phyloP scores from a whole-genome alignment of 2,329 filamentous ascomycete species.

The Tolypocladium ophioglossoides region DNA sequence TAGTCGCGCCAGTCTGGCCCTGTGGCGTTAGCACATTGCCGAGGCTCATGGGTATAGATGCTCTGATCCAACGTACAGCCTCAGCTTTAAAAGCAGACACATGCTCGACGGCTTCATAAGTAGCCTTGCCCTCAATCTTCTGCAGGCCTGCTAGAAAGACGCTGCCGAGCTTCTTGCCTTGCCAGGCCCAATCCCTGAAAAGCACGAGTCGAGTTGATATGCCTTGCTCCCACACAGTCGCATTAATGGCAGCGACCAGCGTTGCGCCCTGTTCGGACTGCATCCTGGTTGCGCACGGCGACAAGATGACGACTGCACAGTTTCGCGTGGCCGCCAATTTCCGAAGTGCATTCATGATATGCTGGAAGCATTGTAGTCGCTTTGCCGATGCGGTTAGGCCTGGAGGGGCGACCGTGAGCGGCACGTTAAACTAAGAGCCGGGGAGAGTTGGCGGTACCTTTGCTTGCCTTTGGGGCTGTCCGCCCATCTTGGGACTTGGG shows the following conservation, averaged over 20 bases:
- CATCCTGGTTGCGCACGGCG: slow-evolving; percentile 75
- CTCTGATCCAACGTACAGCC: slow-evolving; percentile 23
- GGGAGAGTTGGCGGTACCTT: slow-evolving; percentile 18
- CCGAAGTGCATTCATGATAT: slow-evolving; percentile 58
- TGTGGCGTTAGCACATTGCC: slow-evolving; percentile 12
- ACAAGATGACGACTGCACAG: slow-evolving; percentile 64
- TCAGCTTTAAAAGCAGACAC: slow-evolving; percentile 39
- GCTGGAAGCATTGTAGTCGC: slow-evolving; percentile 43
- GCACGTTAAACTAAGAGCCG: not conserved
- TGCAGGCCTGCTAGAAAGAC: slow-evolving; percentile 53
- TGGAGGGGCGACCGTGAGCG: slow-evolving; percentile 10
- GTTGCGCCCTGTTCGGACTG: slow-evolving; percentile 55
- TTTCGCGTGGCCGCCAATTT: slow-evolving; percentile 65
- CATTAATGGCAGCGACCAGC: slow-evolving; percentile 64
- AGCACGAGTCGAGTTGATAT: slow-evolving; percentile 64
- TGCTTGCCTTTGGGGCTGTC: slow-evolving; percentile 24
- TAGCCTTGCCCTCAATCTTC: slow-evolving; percentile 47
- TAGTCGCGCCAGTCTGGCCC: slow-evolving; percentile 31
- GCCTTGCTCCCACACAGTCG: slow-evolving; percentile 69
- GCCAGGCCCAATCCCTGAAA: slow-evolving; percentile 65
- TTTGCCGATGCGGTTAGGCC: slow-evolving; percentile 28
- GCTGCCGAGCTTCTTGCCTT: slow-evolving; percentile 32
- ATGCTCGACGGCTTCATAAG: slow-evolving; percentile 27
- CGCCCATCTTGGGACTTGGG: slow-evolving; percentile 43
- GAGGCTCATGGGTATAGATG: slow-evolving; percentile 2